Evolutionary conservation across 2,329 filamentous ascomycete species (phyloP), one percentile per base, ranked within the genome.

Genomic region (Monosporascus sp.): DNA sequence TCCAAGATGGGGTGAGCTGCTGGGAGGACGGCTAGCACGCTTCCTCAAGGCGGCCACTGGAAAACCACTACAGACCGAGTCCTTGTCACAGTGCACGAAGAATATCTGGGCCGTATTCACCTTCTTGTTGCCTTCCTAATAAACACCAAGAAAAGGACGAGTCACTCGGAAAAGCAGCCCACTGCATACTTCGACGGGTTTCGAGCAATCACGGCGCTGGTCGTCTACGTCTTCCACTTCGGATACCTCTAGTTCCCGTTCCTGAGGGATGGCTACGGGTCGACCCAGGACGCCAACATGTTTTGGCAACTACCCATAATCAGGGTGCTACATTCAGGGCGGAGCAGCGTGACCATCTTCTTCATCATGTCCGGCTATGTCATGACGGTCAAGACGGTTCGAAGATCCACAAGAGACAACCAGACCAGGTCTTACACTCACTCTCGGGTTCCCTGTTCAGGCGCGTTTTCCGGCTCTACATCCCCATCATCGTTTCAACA

Each of bases 281-380:
- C 46, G 22, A 22, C 24, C 5, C 14, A n/a, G 8, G 26, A 28
- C 51, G 37, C 37, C 26, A 37, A 53, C 37, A 17, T 28, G 26
- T 53, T 46, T 28, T 26, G 40, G 28, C 68, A 70, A 51, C 55
- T 69, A 2, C 67, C 67, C 2, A 63, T 68, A 11, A 53, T 72
- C 24, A 63, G 67, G 9, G 51, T 68, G 17, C 51, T 67, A 20
- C 64, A 65, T 53, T 60, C 62, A 9, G 67, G 62, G 2, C 55
- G 61, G 20, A 58, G 65, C 14, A 68, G 65, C 63, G 69, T 71
- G 17, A 56, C 68, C 22, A 55, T 71, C 7, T 71, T 72, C 57
- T 69, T 71, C 56, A 63, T 72, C 37, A 65, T 72, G 22, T 72
- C 69, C 2, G 69, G 70, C 7, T 71, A 68, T 53, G 68, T 67